Evolutionary conservation across 345 rosid genomes (phyloP).

Genomic region (Eucalyptus marginata): DNA sequence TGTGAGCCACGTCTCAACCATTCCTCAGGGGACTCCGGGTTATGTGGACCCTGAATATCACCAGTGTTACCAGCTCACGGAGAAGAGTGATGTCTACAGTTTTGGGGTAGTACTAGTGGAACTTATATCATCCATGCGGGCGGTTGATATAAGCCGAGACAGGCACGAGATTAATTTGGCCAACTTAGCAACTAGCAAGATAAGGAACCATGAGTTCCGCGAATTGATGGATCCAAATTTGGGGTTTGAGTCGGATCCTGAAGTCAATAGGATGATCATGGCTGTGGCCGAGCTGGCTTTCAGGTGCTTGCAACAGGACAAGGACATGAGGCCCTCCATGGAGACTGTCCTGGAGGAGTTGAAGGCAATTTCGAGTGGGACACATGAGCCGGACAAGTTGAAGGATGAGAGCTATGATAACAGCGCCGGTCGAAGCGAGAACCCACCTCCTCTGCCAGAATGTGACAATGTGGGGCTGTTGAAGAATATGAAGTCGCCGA

Average conservation of each 20-base stretch:
- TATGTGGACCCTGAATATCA: neutral
- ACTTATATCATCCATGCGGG: neutral
- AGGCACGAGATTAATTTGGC: neutral
- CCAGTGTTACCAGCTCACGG: neutral
- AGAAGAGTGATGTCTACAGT: neutral
- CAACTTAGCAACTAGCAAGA: neutral
- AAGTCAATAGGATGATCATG: neutral
- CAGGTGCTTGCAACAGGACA: neutral
- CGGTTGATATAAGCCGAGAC: neutral
- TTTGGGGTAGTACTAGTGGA: neutral
- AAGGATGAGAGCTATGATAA: neutral
- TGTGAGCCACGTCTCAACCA: neutral
- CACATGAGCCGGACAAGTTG: neutral
- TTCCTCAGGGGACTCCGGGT: neutral
- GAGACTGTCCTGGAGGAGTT: neutral
- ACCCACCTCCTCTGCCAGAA: neutral
- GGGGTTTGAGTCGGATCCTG: neutral
- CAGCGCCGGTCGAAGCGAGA: neutral
- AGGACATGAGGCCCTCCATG: neutral
- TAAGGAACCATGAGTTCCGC: neutral
- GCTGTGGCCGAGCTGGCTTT: neutral
- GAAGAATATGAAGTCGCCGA: neutral
- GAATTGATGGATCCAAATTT: neutral
- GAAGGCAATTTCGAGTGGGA: neutral
- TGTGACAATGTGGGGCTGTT: neutral